Percentiles rank a stretch among this genome's conserved stretches.
These are phyloP conservation scores for Suaeda aralocaspica DNA, from an alignment of 148 eudicot genomes.

Conservation along the genomic window DNA sequence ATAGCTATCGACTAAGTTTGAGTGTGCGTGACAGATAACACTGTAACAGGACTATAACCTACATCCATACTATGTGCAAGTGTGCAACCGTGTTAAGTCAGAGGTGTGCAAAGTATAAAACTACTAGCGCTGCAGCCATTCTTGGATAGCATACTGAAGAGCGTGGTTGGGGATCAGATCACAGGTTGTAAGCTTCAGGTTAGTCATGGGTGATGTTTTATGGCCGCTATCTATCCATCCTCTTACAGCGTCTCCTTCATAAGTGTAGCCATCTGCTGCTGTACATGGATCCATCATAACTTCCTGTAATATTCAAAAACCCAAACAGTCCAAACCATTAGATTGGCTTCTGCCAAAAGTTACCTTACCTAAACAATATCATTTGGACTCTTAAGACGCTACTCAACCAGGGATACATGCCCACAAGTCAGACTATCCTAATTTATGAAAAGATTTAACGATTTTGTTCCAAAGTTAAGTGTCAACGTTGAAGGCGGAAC, in stretches of 20 bases:
- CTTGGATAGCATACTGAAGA: conserved; percentile 77
- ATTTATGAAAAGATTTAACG: neutral
- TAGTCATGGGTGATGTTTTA: conserved; percentile 87
- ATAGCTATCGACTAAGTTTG: neutral
- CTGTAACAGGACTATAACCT: neutral
- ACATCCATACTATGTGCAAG: conserved; percentile 8
- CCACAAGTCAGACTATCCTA: neutral
- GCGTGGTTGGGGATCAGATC: conserved; percentile 71
- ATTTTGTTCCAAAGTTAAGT: neutral
- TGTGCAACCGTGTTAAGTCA: neutral
- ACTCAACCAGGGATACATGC: neutral
- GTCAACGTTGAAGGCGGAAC: neutral
- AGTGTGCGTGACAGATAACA: neutral
- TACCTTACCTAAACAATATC: neutral
- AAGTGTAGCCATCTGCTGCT: conserved; percentile 89
- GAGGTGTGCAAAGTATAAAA: neutral
- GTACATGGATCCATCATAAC: conserved; percentile 76
- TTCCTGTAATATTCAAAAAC: conserved; percentile 45
- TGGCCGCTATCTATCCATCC: conserved; percentile 80
- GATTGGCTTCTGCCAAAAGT: neutral
- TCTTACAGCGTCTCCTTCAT: conserved; percentile 75
- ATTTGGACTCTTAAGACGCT: no score
- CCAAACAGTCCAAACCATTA: neutral
- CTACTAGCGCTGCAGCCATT: conserved; percentile 51
- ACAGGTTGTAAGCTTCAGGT: conserved; percentile 57